phyloP scores from a whole-genome alignment of 306 rosid genomes.

The Ochetophila trinervis region DNA sequence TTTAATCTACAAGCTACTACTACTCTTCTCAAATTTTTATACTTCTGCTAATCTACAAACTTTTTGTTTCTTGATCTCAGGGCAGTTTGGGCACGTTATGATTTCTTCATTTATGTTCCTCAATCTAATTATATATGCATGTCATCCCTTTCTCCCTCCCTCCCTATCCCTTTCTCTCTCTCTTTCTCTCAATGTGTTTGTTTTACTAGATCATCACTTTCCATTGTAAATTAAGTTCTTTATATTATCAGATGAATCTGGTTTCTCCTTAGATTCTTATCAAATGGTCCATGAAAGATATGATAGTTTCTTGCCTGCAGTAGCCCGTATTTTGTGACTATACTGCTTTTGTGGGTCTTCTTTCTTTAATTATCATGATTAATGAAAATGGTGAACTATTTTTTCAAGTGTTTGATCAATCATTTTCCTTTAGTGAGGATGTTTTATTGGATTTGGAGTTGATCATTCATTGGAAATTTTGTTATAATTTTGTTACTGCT shows the following conservation, averaged over 20 bases:
- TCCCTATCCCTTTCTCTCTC: not conserved
- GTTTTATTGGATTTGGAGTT: too few species aligned
- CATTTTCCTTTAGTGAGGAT: too few species aligned
- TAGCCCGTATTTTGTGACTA: not conserved
- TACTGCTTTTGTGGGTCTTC: not conserved
- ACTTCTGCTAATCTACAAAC: not conserved
- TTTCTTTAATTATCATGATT: not conserved
- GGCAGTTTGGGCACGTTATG: not conserved
- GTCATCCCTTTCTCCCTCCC: too few species aligned
- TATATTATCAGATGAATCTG: slow-evolving; percentile 1
- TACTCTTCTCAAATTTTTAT: not conserved
- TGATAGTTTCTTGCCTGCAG: not conserved
- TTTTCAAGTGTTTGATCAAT: too few species aligned
- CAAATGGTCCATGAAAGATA: too few species aligned
- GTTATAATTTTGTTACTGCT: too few species aligned
- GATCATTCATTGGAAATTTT: too few species aligned
- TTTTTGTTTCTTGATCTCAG: too few species aligned
- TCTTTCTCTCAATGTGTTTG: not conserved
- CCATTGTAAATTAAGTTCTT: not conserved
- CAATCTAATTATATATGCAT: not conserved
- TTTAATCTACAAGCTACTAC: not conserved
- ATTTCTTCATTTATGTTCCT: not conserved
- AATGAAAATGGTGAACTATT: too few species aligned
- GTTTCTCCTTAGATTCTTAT: not conserved
- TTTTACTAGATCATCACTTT: not conserved